Percentiles rank a stretch among this genome's conserved stretches.
Evolutionary conservation across 2,329 filamentous ascomycete species (phyloP).

Genomic region (Talaromyces sp.): DNA sequence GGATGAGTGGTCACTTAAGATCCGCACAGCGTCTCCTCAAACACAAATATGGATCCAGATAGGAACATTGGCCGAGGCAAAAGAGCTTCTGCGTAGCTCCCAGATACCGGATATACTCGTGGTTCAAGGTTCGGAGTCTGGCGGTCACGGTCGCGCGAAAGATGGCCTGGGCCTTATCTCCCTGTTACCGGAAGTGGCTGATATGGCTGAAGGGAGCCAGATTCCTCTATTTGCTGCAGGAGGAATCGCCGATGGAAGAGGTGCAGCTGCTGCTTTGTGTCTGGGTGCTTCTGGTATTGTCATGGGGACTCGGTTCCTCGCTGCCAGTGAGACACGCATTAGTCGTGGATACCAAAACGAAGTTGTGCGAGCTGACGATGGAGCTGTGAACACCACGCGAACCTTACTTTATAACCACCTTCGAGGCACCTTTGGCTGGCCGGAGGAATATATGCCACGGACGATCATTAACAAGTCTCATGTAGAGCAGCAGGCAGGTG

Average conservation of each 20-base stretch:
- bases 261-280: constrained; percentile 49
- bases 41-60: constrained; percentile 58
- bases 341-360: constrained; percentile 52
- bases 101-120: constrained; percentile 53
- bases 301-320: constrained; percentile 64
- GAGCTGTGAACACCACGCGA: constrained; percentile 50
- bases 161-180: constrained; percentile 50
- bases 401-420: constrained; percentile 55
- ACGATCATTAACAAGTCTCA: constrained; percentile 58
- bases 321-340: constrained; percentile 49
- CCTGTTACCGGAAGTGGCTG: constrained; percentile 52
- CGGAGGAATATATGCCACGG: constrained; percentile 56
- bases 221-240: constrained; percentile 53
- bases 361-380: constrained; percentile 51
- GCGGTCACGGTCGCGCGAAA: constrained; percentile 51
- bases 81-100: constrained; percentile 36
- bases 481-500: constrained; percentile 41
- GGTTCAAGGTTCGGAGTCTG: constrained; percentile 54
- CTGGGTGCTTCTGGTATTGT: constrained; percentile 55
- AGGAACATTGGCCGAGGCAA: constrained; percentile 50
- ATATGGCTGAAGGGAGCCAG: constrained; percentile 45
- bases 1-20: constrained; percentile 44
- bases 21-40: constrained; percentile 41
- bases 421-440: constrained; percentile 59
- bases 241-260: constrained; percentile 53